Evolutionary conservation across 148 eudicot genomes (phyloP), one percentile per base, ranked within the genome.

Genomic region (Oxyria digyna): DNA sequence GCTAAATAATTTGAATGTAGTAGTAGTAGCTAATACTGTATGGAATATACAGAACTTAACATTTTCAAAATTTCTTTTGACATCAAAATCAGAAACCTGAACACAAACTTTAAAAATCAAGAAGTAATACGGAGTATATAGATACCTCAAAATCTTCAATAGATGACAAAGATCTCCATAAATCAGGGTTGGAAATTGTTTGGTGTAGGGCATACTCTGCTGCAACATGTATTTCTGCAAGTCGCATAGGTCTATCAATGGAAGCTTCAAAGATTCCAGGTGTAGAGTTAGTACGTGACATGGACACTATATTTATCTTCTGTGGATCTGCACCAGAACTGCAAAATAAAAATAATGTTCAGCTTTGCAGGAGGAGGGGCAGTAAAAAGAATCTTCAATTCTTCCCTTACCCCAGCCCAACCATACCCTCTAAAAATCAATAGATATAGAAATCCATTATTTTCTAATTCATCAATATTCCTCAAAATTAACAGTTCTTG

Each of bases 201-300:
- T 80, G 73, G 68, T 31, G 71, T 59, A 93, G 80, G 67, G 98
- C 96, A 87, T 93, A 89, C 82, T 89, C 95, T 10, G 96, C 88
- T 57, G 95, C 95, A 78, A 93, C 98, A 76, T 74, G 85, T 54
- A 93, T 89, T 75, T 93, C 98, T 62, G 98, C 87, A 74, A 93
- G 95, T 66, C 91, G 82, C 98, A 93, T 89, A 35, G 98, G 98
- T 46, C 91, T 89, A 80, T 76, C 85, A 76, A 87, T 74, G 74
- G 91, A 83, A 55, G 87, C 85, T 65, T 93, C 98, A 76, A 87
- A 89, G 77, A 77, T 81, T 79, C 95, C 96, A 21, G 96, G 98
- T 38, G 91, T 81, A 69, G 96, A 93, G 75, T 87, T 80, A 43
- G 87, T 86, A 73, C 98, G 85, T 62, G 91, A 79, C 85, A 93